phyloP scores from a whole-genome alignment of 164 flowering plant genomes.

The Nymphaea thermarum region DNA sequence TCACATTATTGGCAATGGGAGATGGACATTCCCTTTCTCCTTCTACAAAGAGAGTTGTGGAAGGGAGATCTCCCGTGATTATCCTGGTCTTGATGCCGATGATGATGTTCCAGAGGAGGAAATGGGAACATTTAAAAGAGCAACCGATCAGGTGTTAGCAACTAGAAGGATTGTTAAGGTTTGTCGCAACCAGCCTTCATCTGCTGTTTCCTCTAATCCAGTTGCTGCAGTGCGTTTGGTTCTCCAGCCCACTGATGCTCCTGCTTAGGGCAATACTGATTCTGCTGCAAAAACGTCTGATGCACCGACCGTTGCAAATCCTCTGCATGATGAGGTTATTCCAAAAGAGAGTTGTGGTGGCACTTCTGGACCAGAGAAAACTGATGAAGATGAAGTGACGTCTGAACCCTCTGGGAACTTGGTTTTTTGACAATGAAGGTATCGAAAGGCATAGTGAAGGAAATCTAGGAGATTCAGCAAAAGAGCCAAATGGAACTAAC shows the following conservation, averaged over 20 bases:
- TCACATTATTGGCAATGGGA: conserved; percentile 28
- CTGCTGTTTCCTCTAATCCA: conserved; percentile 60
- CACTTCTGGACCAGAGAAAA: conserved; percentile 15
- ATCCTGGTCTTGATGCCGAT: conserved; percentile 80
- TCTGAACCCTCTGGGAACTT: not conserved
- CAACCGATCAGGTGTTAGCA: conserved; percentile 86
- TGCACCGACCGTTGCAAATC: conserved; percentile 1
- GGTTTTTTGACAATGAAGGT: not conserved
- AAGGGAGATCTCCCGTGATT: conserved; percentile 65
- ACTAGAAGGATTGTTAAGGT: conserved; percentile 82
- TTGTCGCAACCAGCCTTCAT: conserved; percentile 39
- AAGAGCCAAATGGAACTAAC: conserved; percentile 3
- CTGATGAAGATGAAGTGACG: not conserved
- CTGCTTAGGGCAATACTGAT: not conserved
- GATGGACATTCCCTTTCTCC: conserved; percentile 52
- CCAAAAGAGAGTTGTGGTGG: conserved; percentile 18
- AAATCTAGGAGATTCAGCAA: not conserved
- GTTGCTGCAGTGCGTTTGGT: conserved; percentile 63
- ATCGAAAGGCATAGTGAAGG: not conserved
- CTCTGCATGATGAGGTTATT: not conserved
- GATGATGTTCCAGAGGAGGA: conserved; percentile 55
- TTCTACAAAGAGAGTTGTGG: conserved; percentile 86
- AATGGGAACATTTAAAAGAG: conserved; percentile 73
- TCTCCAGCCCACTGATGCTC: conserved; percentile 15
- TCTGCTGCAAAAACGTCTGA: not conserved